Evolutionary conservation across 805 yeast species (phyloP).

Genomic region (Kuraishia hungarica): DNA sequence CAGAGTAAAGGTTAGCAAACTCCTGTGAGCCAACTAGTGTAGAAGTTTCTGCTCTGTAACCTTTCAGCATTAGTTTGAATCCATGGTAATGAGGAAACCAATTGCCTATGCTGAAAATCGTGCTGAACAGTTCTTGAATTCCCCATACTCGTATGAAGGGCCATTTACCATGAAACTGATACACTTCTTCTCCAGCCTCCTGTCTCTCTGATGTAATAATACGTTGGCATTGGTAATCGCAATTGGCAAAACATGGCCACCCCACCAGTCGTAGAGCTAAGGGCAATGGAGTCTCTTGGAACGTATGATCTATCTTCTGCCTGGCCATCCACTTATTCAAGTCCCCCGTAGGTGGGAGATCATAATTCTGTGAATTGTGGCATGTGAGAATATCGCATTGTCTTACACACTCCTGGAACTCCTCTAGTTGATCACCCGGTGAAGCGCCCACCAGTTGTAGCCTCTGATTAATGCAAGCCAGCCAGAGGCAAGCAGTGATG

Average conservation of each 20-base stretch:
- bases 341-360: constrained; percentile 11
- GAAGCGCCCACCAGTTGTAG: constrained; percentile 31
- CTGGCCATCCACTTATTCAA: constrained; percentile 13
- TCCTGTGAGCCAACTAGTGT: constrained; percentile 9
- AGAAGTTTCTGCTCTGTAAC: constrained; percentile 11
- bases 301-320: constrained; percentile 26
- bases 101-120: constrained; percentile 68
- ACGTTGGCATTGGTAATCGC: constrained; percentile 92
- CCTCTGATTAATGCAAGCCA: neutral
- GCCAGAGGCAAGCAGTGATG: neutral
- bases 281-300: constrained; percentile 31
- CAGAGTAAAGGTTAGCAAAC: constrained; percentile 19
- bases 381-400: constrained; percentile 36
- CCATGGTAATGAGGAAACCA: constrained; percentile 56
- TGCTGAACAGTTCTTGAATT: constrained; percentile 76
- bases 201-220: constrained; percentile 52
- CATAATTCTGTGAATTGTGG: constrained; percentile 18
- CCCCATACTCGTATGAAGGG: constrained; percentile 78
- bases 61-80: constrained; percentile 22
- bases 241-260: constrained; percentile 75
- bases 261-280: constrained; percentile 34
- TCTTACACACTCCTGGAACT: constrained; percentile 44
- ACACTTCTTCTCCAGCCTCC: constrained; percentile 38
- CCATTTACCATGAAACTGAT: constrained; percentile 97
- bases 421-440: constrained; percentile 53